Percentiles rank a stretch among this genome's conserved stretches.
Conservation (phyloP, 192 early-diverging fungal genomes). For the Dissophora ornata region DNA sequence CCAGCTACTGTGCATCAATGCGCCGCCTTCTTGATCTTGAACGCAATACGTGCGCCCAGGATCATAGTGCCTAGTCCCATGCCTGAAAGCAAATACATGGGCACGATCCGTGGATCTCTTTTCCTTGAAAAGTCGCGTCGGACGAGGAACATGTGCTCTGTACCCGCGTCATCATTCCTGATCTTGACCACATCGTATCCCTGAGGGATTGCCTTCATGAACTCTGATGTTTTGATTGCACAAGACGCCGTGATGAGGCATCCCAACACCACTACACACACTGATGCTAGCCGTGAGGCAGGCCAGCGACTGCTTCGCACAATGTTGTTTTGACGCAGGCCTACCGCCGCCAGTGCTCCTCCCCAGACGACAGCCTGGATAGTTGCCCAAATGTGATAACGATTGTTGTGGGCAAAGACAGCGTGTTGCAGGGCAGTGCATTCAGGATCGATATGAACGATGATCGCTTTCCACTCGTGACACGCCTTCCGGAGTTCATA, state of each 20-base stretch:
- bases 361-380: conserved; percentile 37
- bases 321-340: conserved; percentile 22
- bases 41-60: conserved; percentile 36
- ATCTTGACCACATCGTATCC: conserved; percentile 43
- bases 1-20: background rate
- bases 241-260: conserved; percentile 20
- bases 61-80: conserved; percentile 42
- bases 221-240: conserved; percentile 24
- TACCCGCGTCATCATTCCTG: conserved; percentile 11
- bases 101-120: conserved; percentile 16
- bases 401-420: conserved; percentile 11
- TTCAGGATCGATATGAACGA: conserved; percentile 51
- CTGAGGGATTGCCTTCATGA: conserved; percentile 31
- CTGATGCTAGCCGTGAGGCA: conserved; percentile 14
- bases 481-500: conserved; percentile 43
- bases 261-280: conserved; percentile 11
- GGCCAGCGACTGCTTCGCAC: conserved; percentile 23
- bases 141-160: conserved; percentile 33
- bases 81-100: conserved; percentile 47
- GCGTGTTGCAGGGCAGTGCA: conserved; percentile 46
- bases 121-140: conserved; percentile 32
- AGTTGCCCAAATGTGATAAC: conserved; percentile 26
- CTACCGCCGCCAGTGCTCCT: conserved; percentile 13
- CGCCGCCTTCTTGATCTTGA: conserved; percentile 28
- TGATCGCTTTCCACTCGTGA: conserved; percentile 45